A percentile compares a stretch with the other conserved stretches of the same genome.
Conservation (phyloP, 208 protist species). For the Leishmania arabica region DNA sequence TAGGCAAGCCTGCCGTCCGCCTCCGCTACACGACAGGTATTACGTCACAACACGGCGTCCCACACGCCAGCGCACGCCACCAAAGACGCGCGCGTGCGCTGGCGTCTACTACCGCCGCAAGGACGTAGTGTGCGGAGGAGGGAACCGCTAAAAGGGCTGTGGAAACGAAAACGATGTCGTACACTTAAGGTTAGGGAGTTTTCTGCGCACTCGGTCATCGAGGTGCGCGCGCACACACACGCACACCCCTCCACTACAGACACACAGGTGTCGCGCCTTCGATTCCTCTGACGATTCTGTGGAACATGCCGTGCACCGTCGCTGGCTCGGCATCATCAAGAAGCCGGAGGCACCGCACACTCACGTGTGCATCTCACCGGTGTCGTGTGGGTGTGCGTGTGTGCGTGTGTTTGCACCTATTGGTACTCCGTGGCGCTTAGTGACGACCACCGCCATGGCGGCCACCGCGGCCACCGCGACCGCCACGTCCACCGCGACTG, state of each 20-base stretch:
- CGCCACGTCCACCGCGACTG: slow-evolving; percentile 39
- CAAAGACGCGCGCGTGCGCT: slow-evolving; percentile 4
- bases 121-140: background rate
- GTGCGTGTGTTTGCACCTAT: background rate
- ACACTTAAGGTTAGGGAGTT: background rate
- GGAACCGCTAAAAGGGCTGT: slow-evolving; percentile 7
- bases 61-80: slow-evolving; percentile 3
- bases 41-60: background rate
- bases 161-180: slow-evolving; percentile 10
- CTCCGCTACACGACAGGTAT: slow-evolving; percentile 1
- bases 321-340: background rate
- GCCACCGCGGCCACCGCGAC: slow-evolving; percentile 46
- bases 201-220: background rate
- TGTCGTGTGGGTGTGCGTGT: slow-evolving; percentile 2
- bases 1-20: background rate
- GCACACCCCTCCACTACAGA: background rate
- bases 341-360: background rate
- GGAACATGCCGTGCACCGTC: background rate
- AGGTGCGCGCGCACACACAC: background rate
- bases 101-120: background rate
- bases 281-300: background rate
- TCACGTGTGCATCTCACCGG: background rate
- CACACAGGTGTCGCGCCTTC: background rate
- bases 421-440: background rate
- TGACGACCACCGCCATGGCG: slow-evolving; percentile 42